Percentiles rank a stretch among this genome's conserved stretches.
These are phyloP conservation scores for Astrocystis sublimbata DNA, from an alignment of 495 filamentous ascomycete species.

Conservation along the genomic window DNA sequence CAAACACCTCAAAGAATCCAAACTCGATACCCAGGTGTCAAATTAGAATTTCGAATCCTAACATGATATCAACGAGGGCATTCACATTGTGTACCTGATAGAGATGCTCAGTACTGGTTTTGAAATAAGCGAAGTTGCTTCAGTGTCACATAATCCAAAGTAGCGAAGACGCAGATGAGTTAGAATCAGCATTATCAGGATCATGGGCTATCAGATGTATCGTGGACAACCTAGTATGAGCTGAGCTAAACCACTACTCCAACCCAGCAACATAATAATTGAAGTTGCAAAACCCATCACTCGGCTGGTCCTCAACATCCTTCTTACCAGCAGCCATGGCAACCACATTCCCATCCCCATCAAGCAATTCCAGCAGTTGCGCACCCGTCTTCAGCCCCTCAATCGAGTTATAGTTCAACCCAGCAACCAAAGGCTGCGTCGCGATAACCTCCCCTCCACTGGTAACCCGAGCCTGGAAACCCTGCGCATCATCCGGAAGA, in stretches of 20 bases:
- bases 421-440: slow-evolving; percentile 10
- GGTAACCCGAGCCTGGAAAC: slow-evolving; percentile 10
- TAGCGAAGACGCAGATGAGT: no score
- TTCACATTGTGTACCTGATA: no score
- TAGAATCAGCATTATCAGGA: no score
- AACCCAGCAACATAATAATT: slow-evolving; percentile 13
- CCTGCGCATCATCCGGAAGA: slow-evolving; percentile 9
- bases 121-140: no score
- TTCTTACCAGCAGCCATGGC: neutral
- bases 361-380: slow-evolving; percentile 6
- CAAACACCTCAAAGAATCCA: no score
- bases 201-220: no score
- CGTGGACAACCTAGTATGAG: neutral
- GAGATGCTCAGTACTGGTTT: no score
- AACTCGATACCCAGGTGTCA: no score
- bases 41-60: no score
- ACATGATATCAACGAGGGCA: no score
- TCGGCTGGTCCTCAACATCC: slow-evolving; percentile 8
- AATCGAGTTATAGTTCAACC: slow-evolving; percentile 21
- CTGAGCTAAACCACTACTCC: neutral
- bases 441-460: slow-evolving; percentile 14
- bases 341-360: neutral
- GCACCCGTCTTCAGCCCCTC: slow-evolving; percentile 12
- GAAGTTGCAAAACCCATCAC: slow-evolving; percentile 11
- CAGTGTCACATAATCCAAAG: no score